Conservation (phyloP, 106 monocot genomes). For the Dendrobium officinale region DNA sequence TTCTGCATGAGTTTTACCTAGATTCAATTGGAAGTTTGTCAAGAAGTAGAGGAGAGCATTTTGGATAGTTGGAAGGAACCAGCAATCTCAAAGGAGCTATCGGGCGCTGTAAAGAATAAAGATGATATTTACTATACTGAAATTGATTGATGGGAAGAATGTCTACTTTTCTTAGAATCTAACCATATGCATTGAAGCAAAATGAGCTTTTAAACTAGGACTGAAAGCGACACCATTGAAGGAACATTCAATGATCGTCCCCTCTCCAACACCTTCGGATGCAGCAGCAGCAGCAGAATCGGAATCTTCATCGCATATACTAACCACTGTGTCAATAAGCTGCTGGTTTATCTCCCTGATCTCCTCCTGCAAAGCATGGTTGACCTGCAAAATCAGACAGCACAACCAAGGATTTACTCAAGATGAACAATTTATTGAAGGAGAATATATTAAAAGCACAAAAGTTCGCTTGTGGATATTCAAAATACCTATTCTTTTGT, state of each 20-base stretch:
- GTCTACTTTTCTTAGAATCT: conserved; percentile 5
- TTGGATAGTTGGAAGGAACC: conserved; percentile 64
- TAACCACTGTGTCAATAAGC: conserved; percentile 65
- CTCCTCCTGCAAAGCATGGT: conserved; percentile 55
- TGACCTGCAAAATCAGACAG: conserved; percentile 28
- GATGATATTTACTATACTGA: not conserved
- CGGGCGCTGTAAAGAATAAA: conserved; percentile 31
- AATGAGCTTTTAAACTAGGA: conserved; percentile 51
- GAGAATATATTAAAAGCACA: not conserved
- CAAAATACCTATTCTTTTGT: not conserved
- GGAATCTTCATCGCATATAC: conserved; percentile 42
- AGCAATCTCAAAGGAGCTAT: conserved; percentile 61
- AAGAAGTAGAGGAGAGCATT: conserved; percentile 56
- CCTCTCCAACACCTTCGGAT: conserved; percentile 33
- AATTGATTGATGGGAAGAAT: not conserved
- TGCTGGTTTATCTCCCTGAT: conserved; percentile 59
- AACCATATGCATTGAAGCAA: conserved; percentile 46
- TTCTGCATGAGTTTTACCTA: conserved; percentile 17
- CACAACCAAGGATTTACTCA: not conserved
- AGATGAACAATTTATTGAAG: not conserved
- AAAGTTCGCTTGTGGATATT: not conserved
- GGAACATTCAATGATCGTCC: conserved; percentile 51
- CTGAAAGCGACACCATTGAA: conserved; percentile 53
- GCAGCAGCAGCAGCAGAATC: conserved; percentile 29
- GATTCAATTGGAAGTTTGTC: conserved; percentile 51